Percentiles rank a stretch among this genome's conserved stretches.
Conservation (phyloP, 495 filamentous ascomycete species). For the Neurospora sp. region DNA sequence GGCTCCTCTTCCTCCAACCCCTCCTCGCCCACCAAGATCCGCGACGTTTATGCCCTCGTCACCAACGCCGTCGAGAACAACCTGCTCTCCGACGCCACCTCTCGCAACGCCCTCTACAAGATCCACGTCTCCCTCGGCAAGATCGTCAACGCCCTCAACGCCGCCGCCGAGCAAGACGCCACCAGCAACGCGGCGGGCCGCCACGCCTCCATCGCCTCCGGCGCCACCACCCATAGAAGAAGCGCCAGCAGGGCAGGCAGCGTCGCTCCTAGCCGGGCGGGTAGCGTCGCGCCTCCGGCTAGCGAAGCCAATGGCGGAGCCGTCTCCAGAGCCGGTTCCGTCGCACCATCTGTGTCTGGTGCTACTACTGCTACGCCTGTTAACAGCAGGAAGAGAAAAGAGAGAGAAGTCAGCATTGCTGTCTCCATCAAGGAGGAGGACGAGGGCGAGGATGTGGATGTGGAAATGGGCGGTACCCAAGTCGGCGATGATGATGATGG, state of each 20-base stretch:
- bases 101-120: slow-evolving; percentile 69
- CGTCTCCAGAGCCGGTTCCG: slow-evolving; percentile 5
- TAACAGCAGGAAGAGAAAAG: slow-evolving; percentile 8
- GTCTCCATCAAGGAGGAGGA: slow-evolving; percentile 29
- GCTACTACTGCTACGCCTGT: background rate
- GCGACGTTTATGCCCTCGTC: slow-evolving; percentile 44
- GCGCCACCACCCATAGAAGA: slow-evolving; percentile 9
- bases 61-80: slow-evolving; percentile 60
- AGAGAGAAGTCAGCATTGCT: slow-evolving; percentile 18
- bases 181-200: background rate
- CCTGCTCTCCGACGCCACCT: slow-evolving; percentile 57
- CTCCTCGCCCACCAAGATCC: slow-evolving; percentile 33
- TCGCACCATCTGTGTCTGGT: background rate
- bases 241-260: background rate
- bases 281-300: background rate
- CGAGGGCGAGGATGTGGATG: slow-evolving; percentile 16
- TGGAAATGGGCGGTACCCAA: background rate
- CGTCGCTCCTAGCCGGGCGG: background rate
- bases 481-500: background rate
- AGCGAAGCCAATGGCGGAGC: slow-evolving; percentile 5
- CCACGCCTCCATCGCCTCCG: slow-evolving; percentile 13
- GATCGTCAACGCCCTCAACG: slow-evolving; percentile 47
- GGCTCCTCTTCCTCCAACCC: slow-evolving; percentile 20
- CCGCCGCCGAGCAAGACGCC: slow-evolving; percentile 19
- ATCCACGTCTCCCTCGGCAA: slow-evolving; percentile 57